phyloP scores from a whole-genome alignment of 2,329 filamentous ascomycete genomes.

The Blastomyces gilchristii region DNA sequence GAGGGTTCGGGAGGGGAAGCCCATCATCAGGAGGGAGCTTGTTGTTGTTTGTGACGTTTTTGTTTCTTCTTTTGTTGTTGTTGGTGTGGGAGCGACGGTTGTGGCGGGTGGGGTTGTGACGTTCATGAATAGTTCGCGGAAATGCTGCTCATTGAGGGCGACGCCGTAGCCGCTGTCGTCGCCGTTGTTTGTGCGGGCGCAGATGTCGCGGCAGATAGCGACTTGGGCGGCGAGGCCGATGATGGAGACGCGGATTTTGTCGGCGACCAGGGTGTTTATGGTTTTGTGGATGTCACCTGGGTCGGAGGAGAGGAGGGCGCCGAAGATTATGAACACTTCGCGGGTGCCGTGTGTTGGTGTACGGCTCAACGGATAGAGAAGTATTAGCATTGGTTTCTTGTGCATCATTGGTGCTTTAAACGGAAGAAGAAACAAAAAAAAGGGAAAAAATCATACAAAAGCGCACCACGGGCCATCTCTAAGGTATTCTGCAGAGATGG shows the following conservation, averaged over 20 bases:
- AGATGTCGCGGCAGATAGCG: slow-evolving; percentile 83
- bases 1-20: slow-evolving; percentile 79
- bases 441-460: slow-evolving; percentile 53
- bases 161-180: slow-evolving; percentile 64
- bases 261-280: slow-evolving; percentile 63
- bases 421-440: too few species aligned
- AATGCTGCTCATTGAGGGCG: slow-evolving; percentile 77
- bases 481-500: slow-evolving; percentile 87
- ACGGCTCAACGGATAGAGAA: slow-evolving; percentile 45
- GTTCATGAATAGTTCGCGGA: slow-evolving; percentile 76
- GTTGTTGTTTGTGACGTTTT: slow-evolving; percentile 21
- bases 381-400: background rate
- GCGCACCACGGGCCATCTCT: slow-evolving; percentile 81
- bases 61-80: slow-evolving; percentile 40
- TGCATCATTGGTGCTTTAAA: too few species aligned
- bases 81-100: slow-evolving; percentile 39
- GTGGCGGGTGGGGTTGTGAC: slow-evolving; percentile 67
- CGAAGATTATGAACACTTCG: slow-evolving; percentile 85
- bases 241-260: slow-evolving; percentile 77
- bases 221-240: slow-evolving; percentile 87
- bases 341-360: slow-evolving; percentile 86
- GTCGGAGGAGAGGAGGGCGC: slow-evolving; percentile 79
- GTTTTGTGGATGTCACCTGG: slow-evolving; percentile 93
- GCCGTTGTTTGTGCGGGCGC: slow-evolving; percentile 73
- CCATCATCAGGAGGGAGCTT: slow-evolving; percentile 78